Base-by-base conservation (phyloP, 2,329 filamentous ascomycete genomes). In the Monosporascus sp. region DNA sequence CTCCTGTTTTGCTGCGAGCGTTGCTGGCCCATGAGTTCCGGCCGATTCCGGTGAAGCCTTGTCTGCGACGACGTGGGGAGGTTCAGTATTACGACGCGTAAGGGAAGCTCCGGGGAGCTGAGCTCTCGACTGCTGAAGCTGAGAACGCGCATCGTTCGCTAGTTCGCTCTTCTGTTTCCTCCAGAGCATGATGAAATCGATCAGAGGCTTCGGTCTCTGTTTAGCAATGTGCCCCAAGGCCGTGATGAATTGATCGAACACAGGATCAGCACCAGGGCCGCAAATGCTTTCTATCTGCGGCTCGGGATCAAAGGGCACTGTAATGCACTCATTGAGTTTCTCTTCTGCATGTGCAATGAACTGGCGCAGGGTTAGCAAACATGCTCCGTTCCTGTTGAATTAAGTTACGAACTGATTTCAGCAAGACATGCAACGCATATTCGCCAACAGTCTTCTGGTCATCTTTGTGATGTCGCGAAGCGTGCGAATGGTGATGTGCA, bases 131-230 rank as follows among this genome's bases (percentile, higher is more conserved):
- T 84, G 80, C 60, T 84, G 81, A 22, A 85, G 71, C 63, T 84
- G 78, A 45, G 60, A 71, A 22, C 84, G 78, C 28, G 88, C 86
- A 58, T 87, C 82, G 61, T 84, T 87, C 28, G 92, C 91, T 22
- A 88, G 85, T 70, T 97, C 93, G 59, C 91, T 96, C 74, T 97
- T 97, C 59, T 85, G 89, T 71, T 97, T 97, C 52, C 94, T 86
- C 94, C 94, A 99, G 35, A 96, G 81, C 90, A 99, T 99, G 70
- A 99, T 91, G 20, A 90, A 92, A 70, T 99, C 94, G 64, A 99
- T 97, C 50, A 99, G 74, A 5, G 91, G 89, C 68, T 96, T 97
- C 5, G 95, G 95, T 67, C 95, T 96, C 60, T 92, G 88, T 55
- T 91, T 89, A 51, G 93, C 91, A 65, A 99, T 96, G 68, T 97